Evolutionary conservation across 2,329 filamentous ascomycete genomes (phyloP), one percentile per base, ranked within the genome.

Genomic region (Aspergillus clavatus): DNA sequence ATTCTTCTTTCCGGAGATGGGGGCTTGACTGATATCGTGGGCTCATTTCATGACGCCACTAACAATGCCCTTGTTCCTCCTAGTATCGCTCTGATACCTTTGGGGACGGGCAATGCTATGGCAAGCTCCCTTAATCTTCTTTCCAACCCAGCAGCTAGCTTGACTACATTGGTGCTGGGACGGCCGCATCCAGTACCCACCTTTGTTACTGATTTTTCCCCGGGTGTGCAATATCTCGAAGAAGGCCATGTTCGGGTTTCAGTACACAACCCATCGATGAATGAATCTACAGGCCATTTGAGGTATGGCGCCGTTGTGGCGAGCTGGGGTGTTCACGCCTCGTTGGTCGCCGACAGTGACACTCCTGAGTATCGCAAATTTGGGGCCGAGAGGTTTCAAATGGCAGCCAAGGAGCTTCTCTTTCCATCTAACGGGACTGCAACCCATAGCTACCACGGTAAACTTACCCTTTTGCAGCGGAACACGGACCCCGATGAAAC

Each of bases 291-390:
- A 24, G 58, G 66, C 18, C 60, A 53, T 40, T 62, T 55, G 3
- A 57, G 78, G 2, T 79, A 86, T 57, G 90, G 89, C 21, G 86
- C 85, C 19, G 88, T 96, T 18, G 90, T 97, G 2, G 84, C 84
- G 36, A 93, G 86, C 65, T 95, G 94, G 78, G 91, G 87, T 16
- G 82, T 97, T 59, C 91, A 97, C 61, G 87, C 90, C 23, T 83
- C 84, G 33, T 77, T 97, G 3, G 89, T 97, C 18, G 89, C 87
- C 56, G 89, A 96, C 70, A 93, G 87, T 66, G 91, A 97, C 66
- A 94, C 90, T 0, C 73, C 80, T 0, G 84, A 82, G 53, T 91
- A 91, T 67, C 84, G 91, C 50, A 79, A 81, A 54, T 83, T 86
- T 59, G 91, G 91, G 10, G 75, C 76, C 24, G 80, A 85, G 61